Evolutionary conservation across 2,329 filamentous ascomycete species (phyloP).

Genomic region (Cryphonectria naterciae): DNA sequence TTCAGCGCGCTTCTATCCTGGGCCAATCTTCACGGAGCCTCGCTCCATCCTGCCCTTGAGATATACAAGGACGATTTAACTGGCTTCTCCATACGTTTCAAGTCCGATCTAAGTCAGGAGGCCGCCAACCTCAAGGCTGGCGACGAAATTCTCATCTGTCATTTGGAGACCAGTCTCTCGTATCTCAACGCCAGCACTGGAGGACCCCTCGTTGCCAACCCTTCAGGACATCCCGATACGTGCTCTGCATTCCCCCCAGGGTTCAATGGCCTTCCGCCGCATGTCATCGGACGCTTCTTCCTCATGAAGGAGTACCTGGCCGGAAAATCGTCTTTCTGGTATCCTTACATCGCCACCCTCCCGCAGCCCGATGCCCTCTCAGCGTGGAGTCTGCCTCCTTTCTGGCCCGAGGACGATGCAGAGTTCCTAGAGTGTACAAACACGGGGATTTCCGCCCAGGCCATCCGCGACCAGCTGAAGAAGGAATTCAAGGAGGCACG

Average conservation of each 20-base stretch:
- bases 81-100: conserved; percentile 59
- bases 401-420: conserved; percentile 65
- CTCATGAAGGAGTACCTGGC: conserved; percentile 69
- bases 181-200: conserved; percentile 58
- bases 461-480: conserved; percentile 52
- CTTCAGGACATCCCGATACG: conserved; percentile 29
- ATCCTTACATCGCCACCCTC: conserved; percentile 67
- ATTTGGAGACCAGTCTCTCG: conserved; percentile 58
- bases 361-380: conserved; percentile 61
- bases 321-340: conserved; percentile 65
- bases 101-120: conserved; percentile 19
- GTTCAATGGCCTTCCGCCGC: conserved; percentile 58
- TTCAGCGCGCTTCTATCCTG: conserved; percentile 50
- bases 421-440: conserved; percentile 60
- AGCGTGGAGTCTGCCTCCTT: conserved; percentile 61
- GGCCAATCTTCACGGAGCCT: conserved; percentile 51
- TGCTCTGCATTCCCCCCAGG: conserved; percentile 46
- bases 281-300: conserved; percentile 69
- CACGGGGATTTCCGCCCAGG: conserved; percentile 51
- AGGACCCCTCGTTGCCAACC: conserved; percentile 35
- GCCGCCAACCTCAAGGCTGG: conserved; percentile 37
- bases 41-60: conserved; percentile 55
- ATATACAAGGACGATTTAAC: conserved; percentile 55
- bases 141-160: conserved; percentile 56
- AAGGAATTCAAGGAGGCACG: conserved; percentile 51